Percentiles rank a stretch among this genome's conserved stretches.
Conservation (phyloP, 2,329 filamentous ascomycete genomes). For the Colletotrichum zoysiae region DNA sequence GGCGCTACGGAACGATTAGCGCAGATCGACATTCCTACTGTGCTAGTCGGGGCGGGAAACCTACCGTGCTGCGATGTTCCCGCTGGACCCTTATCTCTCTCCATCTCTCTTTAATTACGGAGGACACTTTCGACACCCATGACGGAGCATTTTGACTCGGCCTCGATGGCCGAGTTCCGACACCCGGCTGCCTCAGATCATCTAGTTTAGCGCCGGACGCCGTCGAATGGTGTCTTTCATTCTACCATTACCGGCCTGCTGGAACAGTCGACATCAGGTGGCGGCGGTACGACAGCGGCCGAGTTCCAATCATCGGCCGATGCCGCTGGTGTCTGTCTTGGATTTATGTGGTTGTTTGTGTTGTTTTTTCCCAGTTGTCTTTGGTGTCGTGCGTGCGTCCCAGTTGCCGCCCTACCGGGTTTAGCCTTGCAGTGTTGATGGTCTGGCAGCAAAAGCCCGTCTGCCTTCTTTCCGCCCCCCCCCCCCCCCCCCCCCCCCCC, state of each 20-base stretch:
- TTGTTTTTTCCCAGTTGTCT: neutral
- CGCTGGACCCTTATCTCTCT: conserved; percentile 28
- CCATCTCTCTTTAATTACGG: conserved; percentile 20
- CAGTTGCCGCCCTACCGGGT: conserved; percentile 17
- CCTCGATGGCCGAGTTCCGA: neutral
- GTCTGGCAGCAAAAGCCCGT: neutral
- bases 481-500: too few species aligned
- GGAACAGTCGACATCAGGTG: conserved; percentile 36
- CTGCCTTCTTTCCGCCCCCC: too few species aligned
- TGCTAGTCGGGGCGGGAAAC: neutral
- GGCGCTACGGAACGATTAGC: conserved; percentile 32
- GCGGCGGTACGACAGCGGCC: conserved; percentile 18
- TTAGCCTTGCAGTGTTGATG: neutral
- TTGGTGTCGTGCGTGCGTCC: conserved; percentile 5
- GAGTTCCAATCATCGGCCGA: conserved; percentile 3
- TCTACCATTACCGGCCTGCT: conserved; percentile 19
- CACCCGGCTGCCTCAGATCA: neutral
- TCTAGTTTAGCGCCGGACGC: neutral
- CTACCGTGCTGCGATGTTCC: neutral
- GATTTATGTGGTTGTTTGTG: neutral
- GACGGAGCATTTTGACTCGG: neutral
- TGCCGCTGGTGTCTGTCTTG: neutral
- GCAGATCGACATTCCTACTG: conserved; percentile 35
- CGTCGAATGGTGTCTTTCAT: neutral
- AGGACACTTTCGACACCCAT: conserved; percentile 30